phyloP scores from a whole-genome alignment of 805 yeast species.

The Candida ulmi region DNA sequence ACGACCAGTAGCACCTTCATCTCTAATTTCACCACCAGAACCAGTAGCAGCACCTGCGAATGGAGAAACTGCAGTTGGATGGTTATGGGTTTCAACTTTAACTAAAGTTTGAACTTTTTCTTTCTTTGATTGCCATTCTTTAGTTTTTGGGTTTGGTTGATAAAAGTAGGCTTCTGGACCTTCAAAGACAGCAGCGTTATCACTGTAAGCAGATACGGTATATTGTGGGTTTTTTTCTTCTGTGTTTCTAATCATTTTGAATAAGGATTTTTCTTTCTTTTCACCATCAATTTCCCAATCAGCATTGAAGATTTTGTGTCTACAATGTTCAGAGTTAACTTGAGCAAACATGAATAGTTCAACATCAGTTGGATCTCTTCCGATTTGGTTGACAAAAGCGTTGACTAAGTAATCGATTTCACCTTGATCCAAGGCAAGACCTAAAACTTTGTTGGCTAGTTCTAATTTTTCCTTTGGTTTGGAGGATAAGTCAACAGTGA shows the following conservation, averaged over 20 bases:
- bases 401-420: conserved; percentile 84
- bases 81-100: conserved; percentile 98
- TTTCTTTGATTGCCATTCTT: conserved; percentile 65
- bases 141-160: conserved; percentile 70
- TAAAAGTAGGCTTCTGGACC: conserved; percentile 74
- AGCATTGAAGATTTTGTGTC: conserved; percentile 98
- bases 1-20: conserved; percentile 99
- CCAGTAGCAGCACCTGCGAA: conserved; percentile 99
- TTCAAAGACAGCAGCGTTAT: conserved; percentile 93
- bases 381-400: conserved; percentile 70
- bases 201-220: conserved; percentile 92
- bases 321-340: conserved; percentile 98
- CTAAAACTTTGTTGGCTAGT: conserved; percentile 76
- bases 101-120: conserved; percentile 86
- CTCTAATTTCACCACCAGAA: conserved; percentile 99
- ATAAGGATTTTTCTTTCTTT: conserved; percentile 66
- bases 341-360: conserved; percentile 99
- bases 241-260: conserved; percentile 95
- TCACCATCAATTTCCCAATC: conserved; percentile 94
- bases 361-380: conserved; percentile 94
- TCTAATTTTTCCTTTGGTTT: conserved; percentile 50
- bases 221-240: conserved; percentile 72
- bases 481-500: conserved; percentile 58
- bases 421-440: conserved; percentile 90
- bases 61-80: conserved; percentile 98